Evolutionary conservation across 345 rosid species (phyloP).

Genomic region (Salix purpurea): DNA sequence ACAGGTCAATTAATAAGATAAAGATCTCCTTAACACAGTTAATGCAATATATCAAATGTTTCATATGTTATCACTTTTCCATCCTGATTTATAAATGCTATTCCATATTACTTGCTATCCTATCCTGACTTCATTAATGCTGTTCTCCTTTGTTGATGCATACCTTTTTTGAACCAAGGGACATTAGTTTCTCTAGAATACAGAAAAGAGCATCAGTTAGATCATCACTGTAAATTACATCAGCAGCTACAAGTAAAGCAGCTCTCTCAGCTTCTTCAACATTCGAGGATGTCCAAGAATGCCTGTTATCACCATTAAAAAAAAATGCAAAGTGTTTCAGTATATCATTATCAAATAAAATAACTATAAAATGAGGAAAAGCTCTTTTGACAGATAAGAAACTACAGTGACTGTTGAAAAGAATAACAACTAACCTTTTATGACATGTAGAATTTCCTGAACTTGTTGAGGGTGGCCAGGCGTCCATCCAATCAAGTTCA

Average conservation of each 20-base stretch:
- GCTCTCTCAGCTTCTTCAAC: slow-evolving; percentile 49
- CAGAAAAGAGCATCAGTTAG: slow-evolving; percentile 51
- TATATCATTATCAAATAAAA: background rate
- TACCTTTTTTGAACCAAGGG: slow-evolving; percentile 42
- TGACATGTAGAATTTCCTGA: slow-evolving; percentile 20
- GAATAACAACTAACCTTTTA: slow-evolving; percentile 29
- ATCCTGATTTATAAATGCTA: background rate
- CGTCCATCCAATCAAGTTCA: slow-evolving; percentile 68
- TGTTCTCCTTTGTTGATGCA: background rate
- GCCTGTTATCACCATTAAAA: slow-evolving; percentile 23
- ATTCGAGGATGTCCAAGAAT: slow-evolving; percentile 46
- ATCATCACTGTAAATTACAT: slow-evolving; percentile 63
- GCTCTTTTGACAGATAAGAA: background rate
- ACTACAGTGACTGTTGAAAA: background rate
- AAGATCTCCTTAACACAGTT: background rate
- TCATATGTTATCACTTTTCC: background rate
- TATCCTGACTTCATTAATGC: background rate
- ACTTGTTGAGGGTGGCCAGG: slow-evolving; percentile 55
- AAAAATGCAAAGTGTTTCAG: background rate
- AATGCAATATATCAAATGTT: no score
- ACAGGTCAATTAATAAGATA: background rate
- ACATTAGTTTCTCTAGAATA: slow-evolving; percentile 46
- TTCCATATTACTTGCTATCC: background rate
- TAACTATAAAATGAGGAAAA: background rate
- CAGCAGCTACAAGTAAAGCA: slow-evolving; percentile 59